Evolutionary conservation across 371 early-diverging fungal species (phyloP).

Genomic region (Mortierella sp.): DNA sequence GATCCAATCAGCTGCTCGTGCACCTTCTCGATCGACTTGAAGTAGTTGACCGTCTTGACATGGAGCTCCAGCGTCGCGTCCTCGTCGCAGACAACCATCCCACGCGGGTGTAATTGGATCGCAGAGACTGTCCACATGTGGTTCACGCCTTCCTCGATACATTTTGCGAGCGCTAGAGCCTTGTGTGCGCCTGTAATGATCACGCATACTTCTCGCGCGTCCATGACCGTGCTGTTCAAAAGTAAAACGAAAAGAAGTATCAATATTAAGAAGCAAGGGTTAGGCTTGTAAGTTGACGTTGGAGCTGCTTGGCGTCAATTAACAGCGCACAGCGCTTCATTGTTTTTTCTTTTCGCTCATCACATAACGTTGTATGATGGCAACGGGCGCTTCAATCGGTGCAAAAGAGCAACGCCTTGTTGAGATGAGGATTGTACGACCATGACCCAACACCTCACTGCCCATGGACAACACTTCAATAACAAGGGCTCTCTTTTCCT

Average conservation of each 20-base stretch:
- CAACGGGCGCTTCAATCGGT: neutral
- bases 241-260: neutral
- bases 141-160: constrained; percentile 90
- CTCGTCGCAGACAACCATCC: constrained; percentile 93
- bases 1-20: constrained; percentile 85
- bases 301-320: neutral
- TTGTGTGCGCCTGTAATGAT: constrained; percentile 93
- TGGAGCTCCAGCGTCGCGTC: constrained; percentile 92
- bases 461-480: neutral
- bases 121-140: constrained; percentile 96
- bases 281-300: neutral
- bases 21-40: constrained; percentile 92
- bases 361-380: neutral
- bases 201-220: constrained; percentile 88
- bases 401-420: neutral
- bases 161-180: constrained; percentile 83
- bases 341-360: neutral
- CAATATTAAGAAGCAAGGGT: neutral
- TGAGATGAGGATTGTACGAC: neutral
- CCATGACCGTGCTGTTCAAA: constrained; percentile 83
- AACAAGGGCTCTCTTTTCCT: neutral
- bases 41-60: constrained; percentile 93
- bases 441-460: neutral
- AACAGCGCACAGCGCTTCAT: too few relatives aligned
- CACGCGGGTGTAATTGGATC: constrained; percentile 90